Evolutionary conservation across 257 asterid species (phyloP), one percentile per base, ranked within the genome.

Genomic region (Fraxinus excelsior): DNA sequence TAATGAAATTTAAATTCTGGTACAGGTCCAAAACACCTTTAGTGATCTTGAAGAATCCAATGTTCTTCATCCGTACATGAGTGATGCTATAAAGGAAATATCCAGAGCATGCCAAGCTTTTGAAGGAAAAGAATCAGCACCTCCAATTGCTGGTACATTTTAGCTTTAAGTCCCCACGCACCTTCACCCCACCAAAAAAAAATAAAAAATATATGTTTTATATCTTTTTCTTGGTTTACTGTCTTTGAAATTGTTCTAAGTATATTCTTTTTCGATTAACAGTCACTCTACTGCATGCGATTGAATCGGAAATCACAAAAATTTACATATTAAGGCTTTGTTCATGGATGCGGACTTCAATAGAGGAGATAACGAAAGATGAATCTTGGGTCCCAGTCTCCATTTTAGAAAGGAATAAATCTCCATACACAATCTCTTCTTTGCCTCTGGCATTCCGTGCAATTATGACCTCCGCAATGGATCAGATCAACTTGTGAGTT

Each of bases 381-480:
- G 99, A 95, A 83, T 78, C 97, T 70, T 95, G 98, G 98, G 81
- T 95, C 32, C 94, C 97, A 3, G 97, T 95, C 74, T 95, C 99
- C 70, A 83, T 91, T 82, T 84, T 95, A 83, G 98, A 95, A 82
- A 93, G 98, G 86, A 95, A 95, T 83, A 91, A 91, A 84, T 95
- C 99, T 23, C 96, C 97, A 6, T 95, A 93, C 83, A 78, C 97
- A 67, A 95, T 95, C 79, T 95, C 99, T 53, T 91, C 92, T 28
- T 80, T 90, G 89, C 99, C 99, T 81, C 86, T 95, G 83, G 93
- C 89, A 66, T 95, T 93, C 86, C 97, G 96, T 70, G 84, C 97
- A 67, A 78, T 93, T 76, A 86, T 93, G 90, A 82, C 83, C 75
- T 87, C 94, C 26, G 97, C 94, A 77, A 91, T 93, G 92, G 97